These are phyloP conservation scores for Brettanomyces sp. DNA, from an alignment of 805 yeast species.

Conservation along the genomic window DNA sequence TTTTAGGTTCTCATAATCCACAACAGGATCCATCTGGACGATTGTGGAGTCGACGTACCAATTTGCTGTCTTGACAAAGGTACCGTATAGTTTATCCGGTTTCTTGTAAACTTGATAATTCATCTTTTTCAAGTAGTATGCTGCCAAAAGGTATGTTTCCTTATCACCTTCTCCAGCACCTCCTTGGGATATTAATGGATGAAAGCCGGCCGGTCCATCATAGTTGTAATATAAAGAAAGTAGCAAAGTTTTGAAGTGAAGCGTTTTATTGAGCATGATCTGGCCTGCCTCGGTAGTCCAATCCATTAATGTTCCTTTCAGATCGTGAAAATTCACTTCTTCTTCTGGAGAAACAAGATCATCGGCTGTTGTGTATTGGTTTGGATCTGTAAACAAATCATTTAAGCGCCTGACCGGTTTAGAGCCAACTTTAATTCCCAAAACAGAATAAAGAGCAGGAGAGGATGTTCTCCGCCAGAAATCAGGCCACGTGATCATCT, in stretches of 20 bases:
- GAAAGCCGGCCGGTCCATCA: slow-evolving; percentile 51
- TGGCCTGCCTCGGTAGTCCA: slow-evolving; percentile 65
- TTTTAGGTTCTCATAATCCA: slow-evolving; percentile 15
- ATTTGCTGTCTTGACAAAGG: slow-evolving; percentile 6
- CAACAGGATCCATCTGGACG: slow-evolving; percentile 22
- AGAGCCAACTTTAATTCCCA: slow-evolving; percentile 24
- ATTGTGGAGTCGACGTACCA: slow-evolving; percentile 15
- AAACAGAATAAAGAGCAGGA: slow-evolving; percentile 41
- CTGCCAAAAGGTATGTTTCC: slow-evolving; percentile 63
- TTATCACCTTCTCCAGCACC: slow-evolving; percentile 69
- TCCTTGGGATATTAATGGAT: slow-evolving; percentile 52
- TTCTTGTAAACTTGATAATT: slow-evolving; percentile 39
- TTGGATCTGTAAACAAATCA: slow-evolving; percentile 17
- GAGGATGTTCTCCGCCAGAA: slow-evolving; percentile 65
- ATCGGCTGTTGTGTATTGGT: slow-evolving; percentile 23
- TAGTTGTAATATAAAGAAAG: slow-evolving; percentile 57
- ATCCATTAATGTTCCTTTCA: slow-evolving; percentile 56
- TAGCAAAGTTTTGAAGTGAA: slow-evolving; percentile 48
- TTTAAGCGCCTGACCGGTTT: slow-evolving; percentile 14
- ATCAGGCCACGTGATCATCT: slow-evolving; percentile 68
- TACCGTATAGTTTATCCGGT: slow-evolving; percentile 16
- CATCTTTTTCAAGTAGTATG: slow-evolving; percentile 34
- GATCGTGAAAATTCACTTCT: slow-evolving; percentile 43
- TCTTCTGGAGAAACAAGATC: slow-evolving; percentile 14
- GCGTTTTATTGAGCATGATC: slow-evolving; percentile 43